phyloP scores from a whole-genome alignment of 495 filamentous ascomycete genomes.

The Chaetomium fimeti region DNA sequence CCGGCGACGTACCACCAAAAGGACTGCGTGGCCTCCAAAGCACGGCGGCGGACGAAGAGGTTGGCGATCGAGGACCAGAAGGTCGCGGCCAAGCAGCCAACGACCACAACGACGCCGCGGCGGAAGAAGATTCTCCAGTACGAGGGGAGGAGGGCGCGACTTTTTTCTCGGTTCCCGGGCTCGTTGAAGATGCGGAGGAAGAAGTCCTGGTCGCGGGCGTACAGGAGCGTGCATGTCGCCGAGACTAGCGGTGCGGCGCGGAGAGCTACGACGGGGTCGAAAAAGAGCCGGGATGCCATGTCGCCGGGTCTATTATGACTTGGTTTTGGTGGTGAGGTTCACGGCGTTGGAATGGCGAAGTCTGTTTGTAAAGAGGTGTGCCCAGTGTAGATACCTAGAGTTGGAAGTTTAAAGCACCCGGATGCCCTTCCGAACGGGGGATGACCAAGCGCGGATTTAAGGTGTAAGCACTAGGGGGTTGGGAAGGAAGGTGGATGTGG shows the following conservation, averaged over 20 bases:
- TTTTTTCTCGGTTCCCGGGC: neutral
- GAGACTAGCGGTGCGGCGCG: neutral
- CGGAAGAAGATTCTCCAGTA: constrained; percentile 1
- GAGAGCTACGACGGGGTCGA: neutral
- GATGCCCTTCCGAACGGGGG: too few relatives aligned
- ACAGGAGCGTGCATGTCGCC: neutral
- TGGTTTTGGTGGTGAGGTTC: too few relatives aligned
- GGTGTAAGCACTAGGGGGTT: too few relatives aligned
- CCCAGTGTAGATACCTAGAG: too few relatives aligned
- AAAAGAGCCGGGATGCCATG: constrained; percentile 1
- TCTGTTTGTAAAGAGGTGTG: too few relatives aligned
- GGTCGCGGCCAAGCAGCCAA: neutral
- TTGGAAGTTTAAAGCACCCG: too few relatives aligned
- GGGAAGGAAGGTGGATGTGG: too few relatives aligned
- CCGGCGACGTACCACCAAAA: neutral
- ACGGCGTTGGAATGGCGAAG: too few relatives aligned
- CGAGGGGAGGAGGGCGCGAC: neutral
- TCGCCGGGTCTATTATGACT: too few relatives aligned
- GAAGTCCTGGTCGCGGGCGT: constrained; percentile 1
- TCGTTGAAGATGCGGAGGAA: neutral
- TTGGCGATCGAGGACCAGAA: constrained; percentile 5
- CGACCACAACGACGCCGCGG: constrained; percentile 1
- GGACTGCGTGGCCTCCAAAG: neutral
- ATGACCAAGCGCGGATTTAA: too few relatives aligned
- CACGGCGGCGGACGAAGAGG: neutral